These are phyloP conservation scores for Ophiocordyceps camponoti-rufipedis DNA, from an alignment of 2,329 filamentous ascomycete species.

Conservation along the genomic window DNA sequence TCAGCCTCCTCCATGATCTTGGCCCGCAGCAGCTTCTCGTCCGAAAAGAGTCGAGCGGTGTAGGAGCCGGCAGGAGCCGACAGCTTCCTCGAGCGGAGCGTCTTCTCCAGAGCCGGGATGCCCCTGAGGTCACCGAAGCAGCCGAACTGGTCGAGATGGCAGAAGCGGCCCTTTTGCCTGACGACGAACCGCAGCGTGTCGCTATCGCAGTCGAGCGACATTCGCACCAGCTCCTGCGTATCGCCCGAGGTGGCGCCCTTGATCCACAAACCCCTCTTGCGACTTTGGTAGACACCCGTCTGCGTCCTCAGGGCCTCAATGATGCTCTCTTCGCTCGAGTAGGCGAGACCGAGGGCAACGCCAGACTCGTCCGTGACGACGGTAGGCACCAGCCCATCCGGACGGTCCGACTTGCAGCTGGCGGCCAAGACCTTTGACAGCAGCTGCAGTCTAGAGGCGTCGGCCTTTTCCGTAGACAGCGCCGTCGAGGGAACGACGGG, in stretches of 20 bases:
- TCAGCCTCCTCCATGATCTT: slow-evolving; percentile 99
- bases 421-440: slow-evolving; percentile 56
- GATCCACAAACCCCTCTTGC: slow-evolving; percentile 89
- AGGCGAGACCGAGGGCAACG: slow-evolving; percentile 72
- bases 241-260: slow-evolving; percentile 93
- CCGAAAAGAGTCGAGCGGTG: slow-evolving; percentile 80
- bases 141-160: slow-evolving; percentile 77
- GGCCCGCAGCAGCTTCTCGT: slow-evolving; percentile 71
- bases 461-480: slow-evolving; percentile 50
- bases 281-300: slow-evolving; percentile 81
- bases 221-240: slow-evolving; percentile 69
- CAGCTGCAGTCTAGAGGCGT: slow-evolving; percentile 27
- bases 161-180: slow-evolving; percentile 81
- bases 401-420: slow-evolving; percentile 62
- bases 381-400: slow-evolving; percentile 73
- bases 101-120: slow-evolving; percentile 72
- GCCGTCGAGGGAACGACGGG: slow-evolving; percentile 56
- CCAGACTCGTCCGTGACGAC: slow-evolving; percentile 82
- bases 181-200: slow-evolving; percentile 86
- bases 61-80: slow-evolving; percentile 83
- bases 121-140: slow-evolving; percentile 81
- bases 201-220: slow-evolving; percentile 82
- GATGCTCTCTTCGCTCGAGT: slow-evolving; percentile 84
- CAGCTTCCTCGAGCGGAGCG: slow-evolving; percentile 60
- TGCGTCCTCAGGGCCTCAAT: slow-evolving; percentile 65